Base-by-base conservation (phyloP, 2,329 filamentous ascomycete genomes). In the Fusarium burgessii region DNA sequence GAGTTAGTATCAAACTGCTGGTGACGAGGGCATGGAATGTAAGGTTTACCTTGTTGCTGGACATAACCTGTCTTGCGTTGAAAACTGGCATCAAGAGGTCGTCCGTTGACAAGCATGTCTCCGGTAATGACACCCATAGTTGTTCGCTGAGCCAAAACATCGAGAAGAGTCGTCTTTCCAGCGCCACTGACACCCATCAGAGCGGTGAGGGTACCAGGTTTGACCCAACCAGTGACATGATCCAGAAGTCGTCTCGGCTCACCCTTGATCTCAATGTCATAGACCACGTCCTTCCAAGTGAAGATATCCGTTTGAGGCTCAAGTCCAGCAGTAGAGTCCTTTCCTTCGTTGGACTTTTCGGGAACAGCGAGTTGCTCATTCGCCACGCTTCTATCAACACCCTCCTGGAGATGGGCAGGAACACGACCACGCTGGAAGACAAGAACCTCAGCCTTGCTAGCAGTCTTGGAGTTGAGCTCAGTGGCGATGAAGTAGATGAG, bases 181-280 rank as follows among this genome's bases (percentile, higher is more conserved):
- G 82, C 82, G 29, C 82, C 82, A 25, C 77, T 89, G 1, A 90
- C 88, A 42, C 91, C 89, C 88, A 91, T 91, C 9, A 97, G 84
- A 3, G 93, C 94, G 6, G 94, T 97, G 36, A 97, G 82, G 2
- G 93, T 97, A 33, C 94, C 94, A 0, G 94, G 94, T 79, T 95
- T 95, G 61, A 97, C 93, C 92, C 93, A 97, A 9, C 94, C 94
- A 72, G 93, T 89, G 3, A 97, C 92, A 60, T 94, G 84, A 72
- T 97, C 91, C 56, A 97, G 81, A 66, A 97, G 78, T 20, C 91
- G 87, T n/a, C 93, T 88, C 2, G 85, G 82, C 70, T 93, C 88
- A 2, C 85, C 86, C 81, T 96, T 96, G 81, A 97, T 92, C 73
- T 91, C 87, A 70, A 90, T 87, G 23, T 89, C 85, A 61, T 88